These are phyloP conservation scores for Biscutella laevigata DNA, from an alignment of 441 rosid genomes.

Conservation along the genomic window DNA sequence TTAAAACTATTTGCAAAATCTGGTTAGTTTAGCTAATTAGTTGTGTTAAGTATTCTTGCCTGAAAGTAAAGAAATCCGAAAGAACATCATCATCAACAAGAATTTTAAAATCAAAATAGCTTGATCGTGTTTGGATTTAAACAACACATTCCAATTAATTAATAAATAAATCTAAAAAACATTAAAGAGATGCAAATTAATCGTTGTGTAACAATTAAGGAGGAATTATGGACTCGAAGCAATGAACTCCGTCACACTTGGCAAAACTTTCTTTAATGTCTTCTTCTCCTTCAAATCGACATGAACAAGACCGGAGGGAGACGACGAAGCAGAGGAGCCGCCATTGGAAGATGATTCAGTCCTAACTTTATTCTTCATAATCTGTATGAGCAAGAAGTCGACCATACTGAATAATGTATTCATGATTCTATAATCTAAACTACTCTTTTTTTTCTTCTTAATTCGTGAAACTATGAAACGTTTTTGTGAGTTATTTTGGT, in stretches of 20 bases:
- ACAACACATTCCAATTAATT: neutral
- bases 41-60: no score
- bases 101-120: neutral
- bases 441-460: no score
- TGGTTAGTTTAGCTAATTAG: no score
- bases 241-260: constrained; percentile 16
- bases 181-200: no score
- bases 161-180: neutral
- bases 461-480: neutral
- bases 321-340: neutral
- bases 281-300: neutral
- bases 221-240: constrained; percentile 10
- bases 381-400: neutral
- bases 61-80: no score
- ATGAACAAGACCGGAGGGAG: neutral
- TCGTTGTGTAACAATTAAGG: neutral
- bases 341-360: neutral
- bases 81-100: neutral
- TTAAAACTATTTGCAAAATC: neutral
- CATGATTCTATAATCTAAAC: constrained; percentile 15
- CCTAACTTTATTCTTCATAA: neutral
- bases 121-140: neutral
- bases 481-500: neutral
- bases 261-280: neutral
- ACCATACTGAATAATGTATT: constrained; percentile 13